Evolutionary conservation across 2,329 filamentous ascomycete species (phyloP).

Genomic region (Colletotrichum graminicola): DNA sequence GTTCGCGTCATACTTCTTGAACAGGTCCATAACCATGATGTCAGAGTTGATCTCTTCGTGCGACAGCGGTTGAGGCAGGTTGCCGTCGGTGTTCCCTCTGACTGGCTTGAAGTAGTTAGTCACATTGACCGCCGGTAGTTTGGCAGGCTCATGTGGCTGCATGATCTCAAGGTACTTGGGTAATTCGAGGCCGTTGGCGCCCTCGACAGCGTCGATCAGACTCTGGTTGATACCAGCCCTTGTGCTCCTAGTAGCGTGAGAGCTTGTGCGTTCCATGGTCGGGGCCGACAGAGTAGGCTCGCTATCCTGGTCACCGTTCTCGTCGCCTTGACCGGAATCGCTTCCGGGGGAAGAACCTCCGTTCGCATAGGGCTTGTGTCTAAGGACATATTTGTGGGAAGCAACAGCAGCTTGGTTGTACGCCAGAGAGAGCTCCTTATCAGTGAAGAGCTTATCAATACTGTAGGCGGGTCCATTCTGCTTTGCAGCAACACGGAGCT

Average conservation of each 20-base stretch:
- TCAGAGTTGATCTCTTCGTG: slow-evolving; percentile 67
- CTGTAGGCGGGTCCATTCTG: slow-evolving; percentile 72
- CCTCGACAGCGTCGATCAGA: slow-evolving; percentile 71
- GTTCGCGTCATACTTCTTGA: slow-evolving; percentile 66
- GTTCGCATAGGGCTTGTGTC: slow-evolving; percentile 65
- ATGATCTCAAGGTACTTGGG: slow-evolving; percentile 70
- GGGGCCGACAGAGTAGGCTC: slow-evolving; percentile 63
- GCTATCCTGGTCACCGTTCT: slow-evolving; percentile 62
- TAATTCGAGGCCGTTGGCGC: slow-evolving; percentile 69
- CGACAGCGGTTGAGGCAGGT: slow-evolving; percentile 65
- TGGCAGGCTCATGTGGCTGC: slow-evolving; percentile 66
- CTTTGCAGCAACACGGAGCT: slow-evolving; percentile 64
- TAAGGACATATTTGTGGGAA: slow-evolving; percentile 71
- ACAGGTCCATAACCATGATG: slow-evolving; percentile 68
- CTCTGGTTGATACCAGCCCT: slow-evolving; percentile 66
- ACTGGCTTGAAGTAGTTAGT: slow-evolving; percentile 71
- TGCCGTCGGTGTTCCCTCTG: slow-evolving; percentile 65
- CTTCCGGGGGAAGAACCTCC: slow-evolving; percentile 67
- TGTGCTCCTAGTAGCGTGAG: slow-evolving; percentile 74
- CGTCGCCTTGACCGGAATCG: slow-evolving; percentile 65
- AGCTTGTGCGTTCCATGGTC: slow-evolving; percentile 73
- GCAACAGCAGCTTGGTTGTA: slow-evolving; percentile 74
- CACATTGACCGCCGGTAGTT: slow-evolving; percentile 68
- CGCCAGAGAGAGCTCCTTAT: slow-evolving; percentile 75
- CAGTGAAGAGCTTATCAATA: slow-evolving; percentile 78